Percentiles rank a stretch among this genome's conserved stretches.
These are phyloP conservation scores for Bjerkandera adusta DNA, from an alignment of 1,284 basidiomycete species.

Conservation along the genomic window DNA sequence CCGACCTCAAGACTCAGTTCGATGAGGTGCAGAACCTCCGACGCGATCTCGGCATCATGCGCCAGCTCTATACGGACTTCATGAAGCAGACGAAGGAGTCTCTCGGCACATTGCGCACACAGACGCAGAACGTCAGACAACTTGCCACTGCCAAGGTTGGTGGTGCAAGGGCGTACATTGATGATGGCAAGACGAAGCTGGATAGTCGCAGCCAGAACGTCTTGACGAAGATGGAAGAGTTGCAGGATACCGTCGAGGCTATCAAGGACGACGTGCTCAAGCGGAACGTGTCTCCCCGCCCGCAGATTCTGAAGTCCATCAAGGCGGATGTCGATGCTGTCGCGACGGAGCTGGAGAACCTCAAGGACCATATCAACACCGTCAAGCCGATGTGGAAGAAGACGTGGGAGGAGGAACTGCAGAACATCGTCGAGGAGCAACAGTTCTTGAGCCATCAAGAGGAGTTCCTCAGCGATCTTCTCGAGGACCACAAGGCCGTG, in stretches of 20 bases:
- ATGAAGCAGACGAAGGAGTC: conserved; percentile 88
- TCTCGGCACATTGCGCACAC: conserved; percentile 70
- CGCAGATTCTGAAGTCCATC: conserved; percentile 70
- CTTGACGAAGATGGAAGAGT: conserved; percentile 90
- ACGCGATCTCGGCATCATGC: conserved; percentile 89
- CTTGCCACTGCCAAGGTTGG: conserved; percentile 82
- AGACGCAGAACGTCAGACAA: conserved; percentile 86
- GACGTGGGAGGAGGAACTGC: conserved; percentile 96
- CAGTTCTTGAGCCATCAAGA: conserved; percentile 92
- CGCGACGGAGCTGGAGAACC: conserved; percentile 68
- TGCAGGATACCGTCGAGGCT: conserved; percentile 90
- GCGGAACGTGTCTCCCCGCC: conserved; percentile 84
- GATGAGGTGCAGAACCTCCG: conserved; percentile 93
- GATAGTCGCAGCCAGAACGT: conserved; percentile 88
- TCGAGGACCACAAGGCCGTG: conserved; percentile 91
- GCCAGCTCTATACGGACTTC: conserved; percentile 93
- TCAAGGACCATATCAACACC: conserved; percentile 85
- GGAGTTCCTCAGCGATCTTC: conserved; percentile 84
- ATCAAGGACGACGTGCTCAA: conserved; percentile 92
- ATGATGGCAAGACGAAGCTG: conserved; percentile 88
- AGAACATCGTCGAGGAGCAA: conserved; percentile 97
- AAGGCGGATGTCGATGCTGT: conserved; percentile 75
- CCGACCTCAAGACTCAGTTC: conserved; percentile 87
- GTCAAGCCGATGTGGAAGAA: conserved; percentile 98
- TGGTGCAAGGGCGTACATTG: conserved; percentile 86